Evolutionary conservation across 345 rosid species (phyloP).

Genomic region (Abelmoschus esculentus): DNA sequence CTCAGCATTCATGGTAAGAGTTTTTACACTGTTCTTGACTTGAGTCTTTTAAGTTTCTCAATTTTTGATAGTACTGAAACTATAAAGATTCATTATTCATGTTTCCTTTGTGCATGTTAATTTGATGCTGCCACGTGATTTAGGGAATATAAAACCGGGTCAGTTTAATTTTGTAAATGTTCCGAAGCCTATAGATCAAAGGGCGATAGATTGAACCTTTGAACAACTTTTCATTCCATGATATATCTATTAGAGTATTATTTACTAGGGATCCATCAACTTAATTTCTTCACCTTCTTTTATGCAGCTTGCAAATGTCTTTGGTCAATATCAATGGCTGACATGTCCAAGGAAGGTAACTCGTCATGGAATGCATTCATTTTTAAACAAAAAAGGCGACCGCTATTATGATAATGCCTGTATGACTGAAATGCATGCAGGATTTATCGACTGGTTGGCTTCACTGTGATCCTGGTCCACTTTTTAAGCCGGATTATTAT

Average conservation of each 20-base stretch:
- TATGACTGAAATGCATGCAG: constrained; percentile 22
- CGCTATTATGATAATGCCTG: background rate
- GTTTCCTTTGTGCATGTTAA: background rate
- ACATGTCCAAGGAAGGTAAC: constrained; percentile 94
- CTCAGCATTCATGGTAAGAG: background rate
- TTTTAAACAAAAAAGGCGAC: background rate
- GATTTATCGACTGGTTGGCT: constrained; percentile 37
- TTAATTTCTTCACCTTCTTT: background rate
- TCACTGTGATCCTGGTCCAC: background rate
- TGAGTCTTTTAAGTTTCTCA: background rate
- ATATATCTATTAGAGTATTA: too few species aligned
- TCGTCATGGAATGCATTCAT: background rate
- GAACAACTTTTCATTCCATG: background rate
- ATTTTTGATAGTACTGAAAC: background rate
- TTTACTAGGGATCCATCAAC: too few species aligned
- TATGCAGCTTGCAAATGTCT: constrained; percentile 72
- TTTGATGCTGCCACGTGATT: background rate
- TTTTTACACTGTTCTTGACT: background rate
- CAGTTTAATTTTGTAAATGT: background rate
- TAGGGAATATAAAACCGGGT: background rate
- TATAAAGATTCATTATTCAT: background rate
- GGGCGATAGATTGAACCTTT: too few species aligned
- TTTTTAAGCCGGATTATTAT: background rate
- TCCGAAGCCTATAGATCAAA: background rate
- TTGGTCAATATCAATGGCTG: constrained; percentile 33